Evolutionary conservation across 305 asterid genomes (phyloP).

Genomic region (Fraxinus latifolia): DNA sequence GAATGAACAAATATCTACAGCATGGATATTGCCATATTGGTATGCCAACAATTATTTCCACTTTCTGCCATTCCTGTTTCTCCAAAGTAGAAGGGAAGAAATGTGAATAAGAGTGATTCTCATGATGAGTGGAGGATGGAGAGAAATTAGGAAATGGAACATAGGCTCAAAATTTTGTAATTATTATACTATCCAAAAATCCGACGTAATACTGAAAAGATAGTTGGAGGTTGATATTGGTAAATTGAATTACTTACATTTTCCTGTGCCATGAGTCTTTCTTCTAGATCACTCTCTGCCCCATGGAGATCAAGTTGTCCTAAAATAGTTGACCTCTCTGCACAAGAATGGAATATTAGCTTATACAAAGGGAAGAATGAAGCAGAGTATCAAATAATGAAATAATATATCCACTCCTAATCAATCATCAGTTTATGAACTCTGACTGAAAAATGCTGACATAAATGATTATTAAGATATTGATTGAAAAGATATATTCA

Average conservation of each 20-base stretch:
- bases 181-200: neutral
- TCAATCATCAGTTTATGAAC: neutral
- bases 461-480: neutral
- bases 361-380: neutral
- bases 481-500: neutral
- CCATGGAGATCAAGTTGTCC: conserved; percentile 37
- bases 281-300: conserved; percentile 35
- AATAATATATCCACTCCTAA: conserved; percentile 10
- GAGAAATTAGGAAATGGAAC: neutral
- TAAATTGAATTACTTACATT: conserved; percentile 42
- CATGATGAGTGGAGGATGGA: neutral
- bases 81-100: neutral
- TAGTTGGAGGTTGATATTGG: neutral
- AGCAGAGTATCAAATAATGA: conserved; percentile 13
- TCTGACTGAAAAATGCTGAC: neutral
- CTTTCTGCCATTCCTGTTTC: neutral
- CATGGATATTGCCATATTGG: too few relatives aligned
- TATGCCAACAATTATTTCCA: too few relatives aligned
- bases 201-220: neutral
- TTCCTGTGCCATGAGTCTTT: conserved; percentile 37
- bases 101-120: neutral
- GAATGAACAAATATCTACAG: neutral
- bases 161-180: neutral
- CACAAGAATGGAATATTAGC: conserved; percentile 17
- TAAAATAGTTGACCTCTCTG: conserved; percentile 42